phyloP scores from a whole-genome alignment of 2,329 filamentous ascomycete genomes.

The Hypoxylon sp. region DNA sequence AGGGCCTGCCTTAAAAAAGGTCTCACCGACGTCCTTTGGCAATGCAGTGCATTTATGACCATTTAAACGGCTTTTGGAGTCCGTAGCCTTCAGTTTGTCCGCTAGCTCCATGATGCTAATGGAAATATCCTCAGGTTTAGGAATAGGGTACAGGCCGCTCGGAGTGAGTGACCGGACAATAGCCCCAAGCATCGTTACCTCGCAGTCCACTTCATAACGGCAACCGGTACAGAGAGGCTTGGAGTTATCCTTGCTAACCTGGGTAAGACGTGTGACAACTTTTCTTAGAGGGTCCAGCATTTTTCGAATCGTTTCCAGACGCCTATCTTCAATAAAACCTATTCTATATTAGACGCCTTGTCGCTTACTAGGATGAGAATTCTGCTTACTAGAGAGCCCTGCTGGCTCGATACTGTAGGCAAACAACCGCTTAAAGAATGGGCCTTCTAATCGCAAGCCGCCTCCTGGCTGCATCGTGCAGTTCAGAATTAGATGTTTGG shows the following conservation, averaged over 20 bases:
- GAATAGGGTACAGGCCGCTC: conserved; percentile 32
- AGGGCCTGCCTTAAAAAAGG: not conserved
- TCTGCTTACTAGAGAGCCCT: conserved; percentile 18
- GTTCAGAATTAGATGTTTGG: not conserved
- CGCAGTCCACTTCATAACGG: conserved; percentile 4
- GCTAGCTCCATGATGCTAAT: conserved; percentile 9
- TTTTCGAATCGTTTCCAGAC: conserved; percentile 2
- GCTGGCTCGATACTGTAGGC: conserved; percentile 13
- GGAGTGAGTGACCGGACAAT: conserved; percentile 25
- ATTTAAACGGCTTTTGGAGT: not conserved
- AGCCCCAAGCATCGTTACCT: conserved; percentile 29
- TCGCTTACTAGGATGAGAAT: not conserved
- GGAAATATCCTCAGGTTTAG: conserved; percentile 6
- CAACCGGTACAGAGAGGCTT: not conserved
- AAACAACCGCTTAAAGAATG: not conserved
- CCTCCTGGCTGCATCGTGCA: conserved; percentile 4
- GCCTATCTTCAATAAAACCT: conserved; percentile 9
- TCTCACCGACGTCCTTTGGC: not conserved
- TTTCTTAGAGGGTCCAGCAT: conserved; percentile 1
- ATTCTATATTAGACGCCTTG: not conserved
- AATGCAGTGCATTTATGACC: not conserved
- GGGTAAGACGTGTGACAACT: conserved; percentile 1
- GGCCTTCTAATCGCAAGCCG: not conserved
- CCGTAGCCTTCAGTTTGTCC: not conserved
- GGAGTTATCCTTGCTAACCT: not conserved